Evolutionary conservation across 148 eudicot genomes (phyloP), one percentile per base, ranked within the genome.

Genomic region (Rhododendron kiyosumense): DNA sequence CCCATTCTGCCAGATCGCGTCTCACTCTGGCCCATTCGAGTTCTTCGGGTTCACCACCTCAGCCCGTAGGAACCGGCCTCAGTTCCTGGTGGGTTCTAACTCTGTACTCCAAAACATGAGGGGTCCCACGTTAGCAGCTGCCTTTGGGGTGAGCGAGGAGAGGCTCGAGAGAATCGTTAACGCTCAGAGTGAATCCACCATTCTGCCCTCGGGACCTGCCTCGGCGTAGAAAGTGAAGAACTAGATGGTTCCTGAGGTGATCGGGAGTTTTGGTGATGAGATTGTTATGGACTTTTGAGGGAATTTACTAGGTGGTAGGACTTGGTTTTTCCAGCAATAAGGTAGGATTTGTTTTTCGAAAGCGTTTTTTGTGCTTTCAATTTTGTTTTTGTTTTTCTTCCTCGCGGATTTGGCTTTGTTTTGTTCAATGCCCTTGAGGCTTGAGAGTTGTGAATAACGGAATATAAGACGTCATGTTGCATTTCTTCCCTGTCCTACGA

Each of bases 241-340:
- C 36, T 1, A 34, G 2, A 34, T 3, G 43, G 7, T 41, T 41
- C 43, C 43, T 41, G 43, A 85, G 87, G 84, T 89, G 18, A 52
- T 87, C 6, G 81, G 87, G 84, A 87, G 89, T 71, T 83, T 82
- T 75, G 84, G 78, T 5, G 45, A 41, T 41, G 45, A 41, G 45
- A 41, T 41, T 7, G 8, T 41, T 22, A 84, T 87, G 89, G 91
- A 86, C 28, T 90, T 87, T 48, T 22, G 82, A 24, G 28, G 32
- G 46, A 38, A 17, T 36, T 17, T 18, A 38, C 24, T 18, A 36
- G 43, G 3, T 65, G 15, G 79, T 17, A 11, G 26, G 79, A 38
- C 13, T 15, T 73, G 78, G 73, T n/a, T 52, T 52, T 52, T 52
- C 15, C 8, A 3, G 24, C 2, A 43, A 77, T 38, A 43, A 20